These are phyloP conservation scores for Clitopilus passeckerianus DNA, from an alignment of 768 basidiomycete species.

Conservation along the genomic window DNA sequence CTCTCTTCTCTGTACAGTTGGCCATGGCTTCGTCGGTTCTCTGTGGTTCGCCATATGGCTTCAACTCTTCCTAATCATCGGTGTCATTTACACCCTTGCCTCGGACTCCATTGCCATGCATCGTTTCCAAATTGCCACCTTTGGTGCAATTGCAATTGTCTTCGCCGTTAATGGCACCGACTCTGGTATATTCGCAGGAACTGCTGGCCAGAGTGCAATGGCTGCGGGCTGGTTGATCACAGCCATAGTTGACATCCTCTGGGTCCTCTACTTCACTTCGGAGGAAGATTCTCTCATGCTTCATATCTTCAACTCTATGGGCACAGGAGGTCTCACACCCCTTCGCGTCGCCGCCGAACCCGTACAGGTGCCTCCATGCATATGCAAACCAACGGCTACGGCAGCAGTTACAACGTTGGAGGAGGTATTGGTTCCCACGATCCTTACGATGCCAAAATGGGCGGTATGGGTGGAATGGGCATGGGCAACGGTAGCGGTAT, in stretches of 20 bases:
- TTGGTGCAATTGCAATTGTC: constrained; percentile 82
- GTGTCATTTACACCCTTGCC: constrained; percentile 73
- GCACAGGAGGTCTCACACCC: constrained; percentile 79
- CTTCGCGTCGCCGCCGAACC: constrained; percentile 73
- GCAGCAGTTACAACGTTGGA: constrained; percentile 57
- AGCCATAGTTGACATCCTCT: constrained; percentile 87
- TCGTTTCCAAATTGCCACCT: constrained; percentile 85
- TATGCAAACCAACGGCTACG: constrained; percentile 51
- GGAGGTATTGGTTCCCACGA: constrained; percentile 68
- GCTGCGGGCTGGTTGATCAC: constrained; percentile 94
- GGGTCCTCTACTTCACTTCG: constrained; percentile 96
- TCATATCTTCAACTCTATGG: constrained; percentile 83
- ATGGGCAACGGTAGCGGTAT: constrained; percentile 29
- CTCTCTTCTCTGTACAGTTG: constrained; percentile 19
- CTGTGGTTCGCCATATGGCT: constrained; percentile 87
- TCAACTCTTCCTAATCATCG: constrained; percentile 65
- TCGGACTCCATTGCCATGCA: constrained; percentile 91
- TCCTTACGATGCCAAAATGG: constrained; percentile 64
- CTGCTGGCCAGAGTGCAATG: constrained; percentile 67
- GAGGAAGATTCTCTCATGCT: constrained; percentile 88
- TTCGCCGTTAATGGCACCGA: constrained; percentile 79
- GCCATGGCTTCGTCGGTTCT: constrained; percentile 46
- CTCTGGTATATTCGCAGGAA: constrained; percentile 53
- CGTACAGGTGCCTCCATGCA: constrained; percentile 23
- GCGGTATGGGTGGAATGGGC: constrained; percentile 9